These are phyloP conservation scores for Begonia peltatifolia DNA, from an alignment of 306 rosid genomes.

Conservation along the genomic window DNA sequence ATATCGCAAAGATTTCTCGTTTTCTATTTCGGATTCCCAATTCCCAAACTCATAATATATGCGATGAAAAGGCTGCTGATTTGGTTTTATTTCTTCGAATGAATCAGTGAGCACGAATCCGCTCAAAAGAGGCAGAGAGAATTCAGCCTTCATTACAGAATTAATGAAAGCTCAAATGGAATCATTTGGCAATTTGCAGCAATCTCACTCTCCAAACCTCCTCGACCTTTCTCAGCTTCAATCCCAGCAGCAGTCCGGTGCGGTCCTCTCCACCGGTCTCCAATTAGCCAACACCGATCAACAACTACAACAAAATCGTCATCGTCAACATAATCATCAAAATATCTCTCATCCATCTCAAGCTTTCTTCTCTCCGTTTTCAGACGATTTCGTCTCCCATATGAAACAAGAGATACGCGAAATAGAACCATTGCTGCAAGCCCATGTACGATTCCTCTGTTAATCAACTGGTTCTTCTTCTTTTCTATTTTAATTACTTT, in stretches of 20 bases:
- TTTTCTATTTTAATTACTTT: not conserved
- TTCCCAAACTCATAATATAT: too few relatives aligned
- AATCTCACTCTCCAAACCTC: conserved; percentile 35
- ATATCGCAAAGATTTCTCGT: too few relatives aligned
- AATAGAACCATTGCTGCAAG: conserved; percentile 58
- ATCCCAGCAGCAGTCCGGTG: conserved; percentile 32
- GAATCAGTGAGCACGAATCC: conserved; percentile 12
- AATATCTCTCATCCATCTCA: conserved; percentile 7
- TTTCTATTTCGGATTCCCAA: too few relatives aligned
- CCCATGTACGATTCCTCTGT: conserved; percentile 37
- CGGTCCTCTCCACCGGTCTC: conserved; percentile 80
- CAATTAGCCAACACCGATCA: conserved; percentile 57
- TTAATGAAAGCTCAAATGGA: conserved; percentile 23
- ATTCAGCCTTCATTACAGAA: conserved; percentile 6
- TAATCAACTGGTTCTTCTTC: conserved; percentile 3
- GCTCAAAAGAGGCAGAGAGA: conserved; percentile 74
- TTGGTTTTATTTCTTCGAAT: not conserved
- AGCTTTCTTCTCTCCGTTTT: conserved; percentile 31
- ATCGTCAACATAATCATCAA: conserved; percentile 1
- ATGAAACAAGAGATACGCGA: conserved; percentile 67
- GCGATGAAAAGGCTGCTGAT: too few relatives aligned
- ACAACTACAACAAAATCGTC: conserved; percentile 23
- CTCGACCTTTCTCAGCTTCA: conserved; percentile 78
- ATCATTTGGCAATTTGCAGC: conserved; percentile 34
- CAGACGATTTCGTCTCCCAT: conserved; percentile 47